Evolutionary conservation across 2,329 filamentous ascomycete species (phyloP), one percentile per base, ranked within the genome.

Genomic region (Venturia asperata): DNA sequence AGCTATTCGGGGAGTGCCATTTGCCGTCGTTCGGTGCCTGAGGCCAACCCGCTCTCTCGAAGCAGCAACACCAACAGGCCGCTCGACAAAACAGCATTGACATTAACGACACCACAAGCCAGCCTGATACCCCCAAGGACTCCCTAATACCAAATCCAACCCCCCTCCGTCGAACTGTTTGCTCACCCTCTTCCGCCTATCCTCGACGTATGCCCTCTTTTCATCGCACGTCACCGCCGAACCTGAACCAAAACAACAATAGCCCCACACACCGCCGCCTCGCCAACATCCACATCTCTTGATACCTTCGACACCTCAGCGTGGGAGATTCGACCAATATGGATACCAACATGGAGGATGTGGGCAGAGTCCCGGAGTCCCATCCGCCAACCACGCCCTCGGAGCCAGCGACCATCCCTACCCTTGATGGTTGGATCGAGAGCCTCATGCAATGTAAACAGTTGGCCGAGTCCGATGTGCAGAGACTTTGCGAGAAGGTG

Each of bases 311-410:
- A 19, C 52, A 34, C 30, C 21, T 27, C 27, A 37, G 52, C 27
- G 27, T 37, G 30, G 60, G 17, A 37, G 21, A 43, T 42, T 10
- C 34, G 39, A 64, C 15, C 60, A 64, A 41, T 70, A 96, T 97
- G 92, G 93, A 99, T 79, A 96, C 92, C 75, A 96, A 95, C 79
- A 99, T 99, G 94, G 93, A 97, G 82, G 94, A 99, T 77, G 92
- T 96, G 72, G 90, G 89, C 74, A 90, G 92, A 79, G 87, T 89
- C 73, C 90, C 92, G 70, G 87, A 89, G 75, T 84, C 86, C 70
- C 85, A 90, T 76, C 89, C 89, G 74, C 77, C 78, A 65, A 77
- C 78, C 72, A 86, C 89, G 67, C 86, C 91, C 62, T 81, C 86
- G 65, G 94, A 97, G 80, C 90, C 93, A 65, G 87, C 92, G 67